phyloP scores from a whole-genome alignment of 495 filamentous ascomycete genomes.

The Penicillium canariense region DNA sequence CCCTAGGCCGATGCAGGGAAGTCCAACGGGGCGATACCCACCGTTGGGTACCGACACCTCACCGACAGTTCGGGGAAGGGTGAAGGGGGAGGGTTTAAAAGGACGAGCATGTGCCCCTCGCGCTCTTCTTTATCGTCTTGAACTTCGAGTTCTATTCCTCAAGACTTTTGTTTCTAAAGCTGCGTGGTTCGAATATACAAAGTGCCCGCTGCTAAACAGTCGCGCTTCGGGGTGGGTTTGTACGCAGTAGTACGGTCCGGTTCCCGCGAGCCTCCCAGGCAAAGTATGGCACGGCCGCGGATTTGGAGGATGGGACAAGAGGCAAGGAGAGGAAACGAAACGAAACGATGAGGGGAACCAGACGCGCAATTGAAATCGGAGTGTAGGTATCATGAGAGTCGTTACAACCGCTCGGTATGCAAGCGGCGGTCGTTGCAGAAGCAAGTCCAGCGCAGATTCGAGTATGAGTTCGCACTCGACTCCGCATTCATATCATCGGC shows the following conservation, averaged over 20 bases:
- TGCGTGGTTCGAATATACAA: slow-evolving; percentile 6
- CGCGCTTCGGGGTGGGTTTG: not conserved
- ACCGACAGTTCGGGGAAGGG: slow-evolving; percentile 5
- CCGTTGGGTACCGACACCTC: slow-evolving; percentile 31
- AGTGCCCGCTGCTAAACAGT: not conserved
- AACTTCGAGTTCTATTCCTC: not conserved
- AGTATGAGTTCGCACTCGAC: not conserved
- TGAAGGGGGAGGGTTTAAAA: not conserved
- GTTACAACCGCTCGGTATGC: slow-evolving; percentile 9
- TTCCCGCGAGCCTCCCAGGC: slow-evolving; percentile 19
- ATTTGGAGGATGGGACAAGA: not conserved
- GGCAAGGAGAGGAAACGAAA: not conserved
- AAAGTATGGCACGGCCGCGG: not conserved
- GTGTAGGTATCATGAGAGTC: slow-evolving; percentile 21
- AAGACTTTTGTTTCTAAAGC: not conserved
- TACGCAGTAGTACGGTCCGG: not conserved
- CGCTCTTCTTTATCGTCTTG: not conserved
- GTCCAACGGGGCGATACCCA: slow-evolving; percentile 21
- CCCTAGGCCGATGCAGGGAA: slow-evolving; percentile 14
- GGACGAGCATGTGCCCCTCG: slow-evolving; percentile 4
- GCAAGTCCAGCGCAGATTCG: not conserved
- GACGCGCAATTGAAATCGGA: not conserved
- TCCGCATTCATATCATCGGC: not conserved
- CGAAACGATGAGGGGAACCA: not conserved
- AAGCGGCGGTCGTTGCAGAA: not conserved